Conservation (phyloP, 768 basidiomycete genomes). For the Phylloporus sp. region DNA sequence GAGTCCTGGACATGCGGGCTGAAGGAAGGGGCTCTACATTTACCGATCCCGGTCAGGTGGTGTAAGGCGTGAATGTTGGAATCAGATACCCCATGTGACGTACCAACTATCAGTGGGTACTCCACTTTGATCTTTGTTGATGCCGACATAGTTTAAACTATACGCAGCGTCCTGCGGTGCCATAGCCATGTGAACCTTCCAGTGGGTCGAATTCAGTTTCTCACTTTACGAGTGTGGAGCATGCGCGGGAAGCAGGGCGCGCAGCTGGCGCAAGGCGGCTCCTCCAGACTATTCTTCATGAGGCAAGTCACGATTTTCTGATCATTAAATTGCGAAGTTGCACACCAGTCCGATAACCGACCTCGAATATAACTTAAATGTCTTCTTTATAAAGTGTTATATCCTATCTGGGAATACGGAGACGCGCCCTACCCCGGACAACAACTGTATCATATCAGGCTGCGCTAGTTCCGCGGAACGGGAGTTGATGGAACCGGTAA, state of each 20-base stretch:
- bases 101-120: slow-evolving; percentile 4
- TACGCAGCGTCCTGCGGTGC: not conserved
- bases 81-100: not conserved
- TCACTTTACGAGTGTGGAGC: not conserved
- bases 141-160: not conserved
- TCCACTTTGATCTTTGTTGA: not conserved
- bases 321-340: not conserved
- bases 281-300: not conserved
- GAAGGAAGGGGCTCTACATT: slow-evolving; percentile 59
- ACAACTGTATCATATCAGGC: too few species aligned
- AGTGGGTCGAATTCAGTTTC: not conserved
- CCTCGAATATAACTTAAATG: too few species aligned
- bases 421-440: not conserved
- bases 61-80: not conserved
- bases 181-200: not conserved
- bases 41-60: slow-evolving; percentile 14
- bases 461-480: slow-evolving; percentile 20
- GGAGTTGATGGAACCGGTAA: slow-evolving; percentile 14
- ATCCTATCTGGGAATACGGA: not conserved
- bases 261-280: not conserved
- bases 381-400: not conserved
- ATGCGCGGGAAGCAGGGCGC: not conserved
- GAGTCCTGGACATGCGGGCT: slow-evolving; percentile 59
- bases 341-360: too few species aligned
- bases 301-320: slow-evolving; percentile 1